A percentile compares a stretch with the other conserved stretches of the same genome.
phyloP scores from a whole-genome alignment of 2,329 filamentous ascomycete species.

The Orbilia oligospora region DNA sequence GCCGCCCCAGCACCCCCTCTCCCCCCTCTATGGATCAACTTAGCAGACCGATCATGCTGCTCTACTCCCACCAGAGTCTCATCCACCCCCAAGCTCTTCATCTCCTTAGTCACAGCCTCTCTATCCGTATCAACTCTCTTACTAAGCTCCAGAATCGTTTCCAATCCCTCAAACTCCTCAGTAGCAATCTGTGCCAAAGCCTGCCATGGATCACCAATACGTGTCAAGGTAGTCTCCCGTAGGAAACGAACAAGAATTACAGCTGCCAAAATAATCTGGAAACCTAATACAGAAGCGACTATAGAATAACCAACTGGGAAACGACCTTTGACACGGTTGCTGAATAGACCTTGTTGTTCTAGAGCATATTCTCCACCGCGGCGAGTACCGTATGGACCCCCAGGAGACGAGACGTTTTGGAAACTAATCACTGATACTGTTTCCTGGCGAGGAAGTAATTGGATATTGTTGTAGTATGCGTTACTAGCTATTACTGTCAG shows the following conservation, averaged over 20 bases:
- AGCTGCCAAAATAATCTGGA: constrained; percentile 25
- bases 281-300: constrained; percentile 18
- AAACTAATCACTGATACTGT: background rate
- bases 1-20: background rate
- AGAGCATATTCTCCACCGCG: background rate
- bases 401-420: constrained; percentile 32
- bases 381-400: constrained; percentile 43
- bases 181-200: constrained; percentile 32
- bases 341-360: constrained; percentile 20
- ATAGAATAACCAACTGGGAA: constrained; percentile 30
- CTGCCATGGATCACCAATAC: constrained; percentile 54
- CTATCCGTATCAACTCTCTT: constrained; percentile 13
- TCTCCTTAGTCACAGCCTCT: constrained; percentile 1
- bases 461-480: constrained; percentile 17
- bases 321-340: constrained; percentile 6
- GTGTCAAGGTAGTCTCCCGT: constrained; percentile 20
- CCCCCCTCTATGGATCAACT: constrained; percentile 12
- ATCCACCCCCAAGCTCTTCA: constrained; percentile 21
- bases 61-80: constrained; percentile 15
- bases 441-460: background rate
- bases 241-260: constrained; percentile 31
- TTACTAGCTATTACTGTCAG: constrained; percentile 27
- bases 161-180: constrained; percentile 25
- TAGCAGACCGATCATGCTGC: background rate
- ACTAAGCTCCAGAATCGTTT: constrained; percentile 11